Conservation (phyloP, 1,284 basidiomycete species). For the Boletus semigastroideus region DNA sequence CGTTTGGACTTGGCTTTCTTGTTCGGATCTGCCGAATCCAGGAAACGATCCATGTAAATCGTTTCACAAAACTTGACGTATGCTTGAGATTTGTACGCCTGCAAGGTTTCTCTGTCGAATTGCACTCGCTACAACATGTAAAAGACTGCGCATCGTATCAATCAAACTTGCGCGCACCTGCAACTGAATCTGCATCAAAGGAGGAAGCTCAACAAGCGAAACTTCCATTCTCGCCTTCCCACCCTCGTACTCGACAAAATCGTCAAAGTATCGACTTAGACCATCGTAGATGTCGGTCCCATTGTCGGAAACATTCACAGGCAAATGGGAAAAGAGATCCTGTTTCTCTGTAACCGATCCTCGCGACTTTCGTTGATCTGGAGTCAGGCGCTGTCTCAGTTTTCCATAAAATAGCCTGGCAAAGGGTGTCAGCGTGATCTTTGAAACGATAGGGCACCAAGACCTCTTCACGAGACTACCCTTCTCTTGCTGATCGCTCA, state of each 20-base stretch:
- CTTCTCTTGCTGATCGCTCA: slow-evolving; percentile 50
- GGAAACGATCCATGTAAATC: slow-evolving; percentile 90
- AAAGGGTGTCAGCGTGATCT: slow-evolving; percentile 5
- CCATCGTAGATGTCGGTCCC: slow-evolving; percentile 93
- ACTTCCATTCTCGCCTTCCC: slow-evolving; percentile 88
- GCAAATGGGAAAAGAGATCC: slow-evolving; percentile 91
- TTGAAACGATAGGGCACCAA: neutral
- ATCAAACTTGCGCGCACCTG: slow-evolving; percentile 54
- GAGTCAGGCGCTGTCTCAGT: slow-evolving; percentile 73
- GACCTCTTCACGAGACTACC: slow-evolving; percentile 82
- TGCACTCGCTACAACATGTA: slow-evolving; percentile 74
- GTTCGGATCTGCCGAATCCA: slow-evolving; percentile 69
- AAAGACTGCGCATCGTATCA: neutral
- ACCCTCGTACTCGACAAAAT: slow-evolving; percentile 87
- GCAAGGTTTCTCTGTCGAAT: slow-evolving; percentile 88
- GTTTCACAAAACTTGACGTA: slow-evolving; percentile 90
- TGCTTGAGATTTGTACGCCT: slow-evolving; percentile 94
- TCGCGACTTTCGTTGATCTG: slow-evolving; percentile 43
- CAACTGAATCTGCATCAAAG: slow-evolving; percentile 92
- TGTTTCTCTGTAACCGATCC: slow-evolving; percentile 79
- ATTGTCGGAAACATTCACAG: slow-evolving; percentile 89
- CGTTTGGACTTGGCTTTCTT: slow-evolving; percentile 71
- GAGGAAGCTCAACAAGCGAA: slow-evolving; percentile 83
- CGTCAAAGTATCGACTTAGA: slow-evolving; percentile 89
- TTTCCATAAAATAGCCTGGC: slow-evolving; percentile 86